Evolutionary conservation across 352 stramenopile species (phyloP).

Genomic region (Pythium monospermum): DNA sequence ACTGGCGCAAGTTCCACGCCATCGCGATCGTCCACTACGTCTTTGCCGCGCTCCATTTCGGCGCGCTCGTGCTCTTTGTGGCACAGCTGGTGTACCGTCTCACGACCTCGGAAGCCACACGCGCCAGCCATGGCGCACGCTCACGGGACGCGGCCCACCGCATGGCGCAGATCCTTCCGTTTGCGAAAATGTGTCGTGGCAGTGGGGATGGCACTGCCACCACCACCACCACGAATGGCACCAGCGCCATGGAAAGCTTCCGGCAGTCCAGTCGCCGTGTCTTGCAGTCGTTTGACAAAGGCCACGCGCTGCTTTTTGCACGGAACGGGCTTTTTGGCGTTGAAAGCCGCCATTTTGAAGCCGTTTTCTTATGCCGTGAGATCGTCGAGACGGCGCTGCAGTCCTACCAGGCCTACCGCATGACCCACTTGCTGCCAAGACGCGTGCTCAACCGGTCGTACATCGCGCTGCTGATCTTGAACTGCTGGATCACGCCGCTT

Average conservation of each 20-base stretch:
- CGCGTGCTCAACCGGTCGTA: conserved; percentile 10
- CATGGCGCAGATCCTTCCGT: no score
- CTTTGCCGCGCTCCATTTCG: conserved; percentile 21
- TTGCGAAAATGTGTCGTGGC: no score
- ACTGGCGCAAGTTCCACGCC: conserved; percentile 9
- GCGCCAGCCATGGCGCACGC: no score
- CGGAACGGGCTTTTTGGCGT: conserved; percentile 7
- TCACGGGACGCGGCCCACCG: no score
- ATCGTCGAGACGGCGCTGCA: conserved; percentile 10
- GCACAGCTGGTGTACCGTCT: conserved; percentile 7
- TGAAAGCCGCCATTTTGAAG: conserved; percentile 10
- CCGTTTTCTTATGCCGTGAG: conserved; percentile 15
- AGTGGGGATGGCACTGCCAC: no score
- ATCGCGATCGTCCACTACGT: conserved; percentile 23
- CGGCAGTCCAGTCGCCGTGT: background rate
- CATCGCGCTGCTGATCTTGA: conserved; percentile 10
- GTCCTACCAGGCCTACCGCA: conserved; percentile 15
- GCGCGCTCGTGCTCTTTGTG: conserved; percentile 16
- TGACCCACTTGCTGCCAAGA: conserved; percentile 8
- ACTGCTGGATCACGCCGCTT: conserved; percentile 17
- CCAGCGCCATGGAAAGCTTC: no score
- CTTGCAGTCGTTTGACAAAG: background rate
- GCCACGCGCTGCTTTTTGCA: conserved; percentile 3
- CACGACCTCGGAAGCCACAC: background rate
- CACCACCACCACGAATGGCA: no score